Percentiles rank a stretch among this genome's conserved stretches.
phyloP scores from a whole-genome alignment of 2,329 filamentous ascomycete genomes.

The Pseudogymnoascus sp. region DNA sequence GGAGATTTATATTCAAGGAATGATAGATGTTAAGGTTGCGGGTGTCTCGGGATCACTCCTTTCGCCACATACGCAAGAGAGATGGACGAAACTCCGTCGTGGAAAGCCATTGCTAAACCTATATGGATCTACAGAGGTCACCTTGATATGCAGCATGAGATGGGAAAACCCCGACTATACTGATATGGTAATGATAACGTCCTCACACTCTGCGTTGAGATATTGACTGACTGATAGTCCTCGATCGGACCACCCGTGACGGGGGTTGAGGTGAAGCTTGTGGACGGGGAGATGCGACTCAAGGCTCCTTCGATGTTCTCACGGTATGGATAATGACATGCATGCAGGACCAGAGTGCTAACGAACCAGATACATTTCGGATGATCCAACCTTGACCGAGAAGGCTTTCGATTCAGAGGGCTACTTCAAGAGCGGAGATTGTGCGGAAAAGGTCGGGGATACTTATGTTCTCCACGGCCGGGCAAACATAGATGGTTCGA shows the following conservation, averaged over 20 bases:
- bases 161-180: slow-evolving; percentile 17
- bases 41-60: slow-evolving; percentile 18
- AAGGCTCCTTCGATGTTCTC: slow-evolving; percentile 21
- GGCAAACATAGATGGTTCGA: slow-evolving; percentile 19
- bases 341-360: neutral
- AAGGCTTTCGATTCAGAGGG: slow-evolving; percentile 21
- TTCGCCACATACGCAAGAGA: slow-evolving; percentile 16
- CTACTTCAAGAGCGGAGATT: slow-evolving; percentile 23
- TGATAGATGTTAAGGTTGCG: slow-evolving; percentile 15
- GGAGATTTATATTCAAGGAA: slow-evolving; percentile 18
- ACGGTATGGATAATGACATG: slow-evolving; percentile 11
- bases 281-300: slow-evolving; percentile 19
- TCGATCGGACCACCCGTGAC: slow-evolving; percentile 18
- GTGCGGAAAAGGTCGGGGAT: slow-evolving; percentile 18
- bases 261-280: slow-evolving; percentile 20
- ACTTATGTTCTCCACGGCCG: slow-evolving; percentile 19
- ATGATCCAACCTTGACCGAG: slow-evolving; percentile 17
- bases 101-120: slow-evolving; percentile 21
- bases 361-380: slow-evolving; percentile 16
- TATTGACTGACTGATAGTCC: slow-evolving; percentile 15
- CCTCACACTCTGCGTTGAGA: neutral
- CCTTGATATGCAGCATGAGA: slow-evolving; percentile 19
- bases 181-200: slow-evolving; percentile 15
- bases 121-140: slow-evolving; percentile 19
- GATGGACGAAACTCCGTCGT: slow-evolving; percentile 19